Percentiles rank a stretch among this genome's conserved stretches.
These are phyloP conservation scores for Podila epigama DNA, from an alignment of 192 early-diverging fungal genomes.

Conservation along the genomic window DNA sequence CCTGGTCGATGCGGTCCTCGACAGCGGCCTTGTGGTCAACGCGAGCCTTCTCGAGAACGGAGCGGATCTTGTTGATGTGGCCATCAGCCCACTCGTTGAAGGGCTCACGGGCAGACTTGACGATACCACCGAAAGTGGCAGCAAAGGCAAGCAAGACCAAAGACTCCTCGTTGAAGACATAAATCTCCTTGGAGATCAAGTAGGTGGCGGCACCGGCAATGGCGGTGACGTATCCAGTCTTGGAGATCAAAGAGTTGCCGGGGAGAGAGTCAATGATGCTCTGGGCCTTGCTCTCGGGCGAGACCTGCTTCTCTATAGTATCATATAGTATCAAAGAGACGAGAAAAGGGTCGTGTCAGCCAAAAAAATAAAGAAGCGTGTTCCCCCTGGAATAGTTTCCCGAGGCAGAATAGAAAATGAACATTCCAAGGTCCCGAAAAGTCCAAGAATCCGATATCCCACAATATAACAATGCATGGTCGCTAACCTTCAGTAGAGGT, in stretches of 20 bases:
- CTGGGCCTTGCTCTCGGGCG: constrained; percentile 86
- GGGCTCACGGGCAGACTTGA: constrained; percentile 82
- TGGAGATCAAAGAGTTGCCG: constrained; percentile 86
- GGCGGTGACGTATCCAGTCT: constrained; percentile 88
- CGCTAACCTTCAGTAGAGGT: constrained; percentile 50
- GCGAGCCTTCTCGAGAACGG: constrained; percentile 83
- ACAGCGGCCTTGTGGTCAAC: constrained; percentile 93
- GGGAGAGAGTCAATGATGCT: constrained; percentile 94
- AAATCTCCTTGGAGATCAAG: constrained; percentile 97
- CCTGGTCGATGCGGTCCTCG: constrained; percentile 86
- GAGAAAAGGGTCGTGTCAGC: neutral
- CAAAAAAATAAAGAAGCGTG: constrained; percentile 1
- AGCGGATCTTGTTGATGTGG: constrained; percentile 79
- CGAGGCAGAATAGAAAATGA: too few species aligned
- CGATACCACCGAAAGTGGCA: constrained; percentile 81
- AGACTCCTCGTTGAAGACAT: constrained; percentile 94
- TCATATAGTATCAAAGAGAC: too few species aligned
- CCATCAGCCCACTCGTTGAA: constrained; percentile 79
- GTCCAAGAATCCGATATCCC: too few species aligned
- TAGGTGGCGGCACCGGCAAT: constrained; percentile 85
- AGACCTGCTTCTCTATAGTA: constrained; percentile 56
- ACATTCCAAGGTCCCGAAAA: too few species aligned
- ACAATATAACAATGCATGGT: too few species aligned
- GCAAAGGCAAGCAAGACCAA: constrained; percentile 83
- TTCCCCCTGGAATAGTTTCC: too few species aligned